A percentile compares a stretch with the other conserved stretches of the same genome.
Conservation (phyloP, 1,139 yeast genomes). For the Suhomyces bribrorum region DNA sequence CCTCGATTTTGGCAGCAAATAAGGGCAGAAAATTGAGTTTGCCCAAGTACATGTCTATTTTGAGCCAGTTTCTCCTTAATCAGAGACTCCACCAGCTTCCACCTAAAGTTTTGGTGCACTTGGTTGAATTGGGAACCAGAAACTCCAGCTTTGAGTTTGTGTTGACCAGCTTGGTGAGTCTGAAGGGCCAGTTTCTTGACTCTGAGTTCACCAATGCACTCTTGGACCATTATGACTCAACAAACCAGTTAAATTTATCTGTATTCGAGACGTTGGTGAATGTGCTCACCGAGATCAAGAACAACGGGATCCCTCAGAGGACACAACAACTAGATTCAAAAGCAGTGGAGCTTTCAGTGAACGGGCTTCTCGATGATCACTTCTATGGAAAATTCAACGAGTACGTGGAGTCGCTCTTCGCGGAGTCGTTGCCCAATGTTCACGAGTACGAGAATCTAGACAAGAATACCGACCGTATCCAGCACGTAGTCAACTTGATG, state of each 20-base stretch:
- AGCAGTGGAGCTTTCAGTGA: neutral
- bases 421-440: constrained; percentile 29
- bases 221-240: constrained; percentile 20
- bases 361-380: constrained; percentile 18
- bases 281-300: neutral
- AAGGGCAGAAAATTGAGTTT: constrained; percentile 10
- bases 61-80: constrained; percentile 24
- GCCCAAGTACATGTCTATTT: constrained; percentile 31
- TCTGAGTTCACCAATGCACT: constrained; percentile 26
- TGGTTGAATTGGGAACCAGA: constrained; percentile 29
- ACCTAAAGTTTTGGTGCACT: constrained; percentile 20
- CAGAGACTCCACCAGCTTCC: constrained; percentile 19
- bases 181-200: constrained; percentile 16
- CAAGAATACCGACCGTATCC: constrained; percentile 34
- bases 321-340: neutral
- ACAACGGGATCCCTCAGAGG: neutral
- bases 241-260: constrained; percentile 20
- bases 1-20: constrained; percentile 11
- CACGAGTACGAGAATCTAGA: constrained; percentile 41
- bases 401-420: constrained; percentile 34
- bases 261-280: constrained; percentile 23
- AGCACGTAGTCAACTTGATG: constrained; percentile 20
- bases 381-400: constrained; percentile 24
- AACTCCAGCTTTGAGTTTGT: constrained; percentile 16
- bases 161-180: constrained; percentile 13